These are phyloP conservation scores for Fistulifera pelliculosa DNA, from an alignment of 108 stramenopile genomes.

Conservation along the genomic window DNA sequence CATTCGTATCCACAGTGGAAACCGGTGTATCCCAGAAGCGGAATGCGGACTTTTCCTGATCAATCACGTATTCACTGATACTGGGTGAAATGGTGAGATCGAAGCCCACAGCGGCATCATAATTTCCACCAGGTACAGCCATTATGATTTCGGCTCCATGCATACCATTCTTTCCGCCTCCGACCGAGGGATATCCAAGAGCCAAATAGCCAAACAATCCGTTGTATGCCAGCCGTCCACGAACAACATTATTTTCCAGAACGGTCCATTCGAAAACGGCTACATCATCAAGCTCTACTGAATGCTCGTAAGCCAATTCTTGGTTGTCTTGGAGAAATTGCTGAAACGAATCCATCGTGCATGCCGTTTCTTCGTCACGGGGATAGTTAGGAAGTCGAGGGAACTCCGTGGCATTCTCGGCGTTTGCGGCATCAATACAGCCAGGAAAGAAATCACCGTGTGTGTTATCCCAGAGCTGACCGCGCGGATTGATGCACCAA, in stretches of 20 bases:
- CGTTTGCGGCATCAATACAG: constrained; percentile 2
- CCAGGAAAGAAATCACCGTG: constrained; percentile 22
- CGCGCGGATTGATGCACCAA: constrained; percentile 49
- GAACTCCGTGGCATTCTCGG: not conserved
- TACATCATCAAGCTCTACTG: not conserved
- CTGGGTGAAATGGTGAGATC: constrained; percentile 14
- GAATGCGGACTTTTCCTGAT: constrained; percentile 26
- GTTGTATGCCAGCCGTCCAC: constrained; percentile 24
- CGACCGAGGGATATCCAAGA: constrained; percentile 31
- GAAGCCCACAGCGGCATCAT: constrained; percentile 30
- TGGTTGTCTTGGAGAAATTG: not conserved
- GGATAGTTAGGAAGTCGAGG: constrained; percentile 1
- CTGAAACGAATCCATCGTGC: not conserved
- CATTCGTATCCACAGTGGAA: constrained; percentile 6
- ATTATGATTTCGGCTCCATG: constrained; percentile 34
- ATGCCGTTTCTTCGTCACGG: not conserved
- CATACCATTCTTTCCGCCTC: constrained; percentile 34
- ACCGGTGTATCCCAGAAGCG: constrained; percentile 47
- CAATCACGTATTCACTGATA: constrained; percentile 38
- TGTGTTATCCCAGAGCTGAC: constrained; percentile 27
- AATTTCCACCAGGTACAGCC: constrained; percentile 37
- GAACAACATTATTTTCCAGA: not conserved
- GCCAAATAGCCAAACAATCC: constrained; percentile 46
- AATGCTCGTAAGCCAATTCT: not conserved
- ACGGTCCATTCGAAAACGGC: not conserved